phyloP scores from a whole-genome alignment of 345 rosid species.

The Acer negundo region DNA sequence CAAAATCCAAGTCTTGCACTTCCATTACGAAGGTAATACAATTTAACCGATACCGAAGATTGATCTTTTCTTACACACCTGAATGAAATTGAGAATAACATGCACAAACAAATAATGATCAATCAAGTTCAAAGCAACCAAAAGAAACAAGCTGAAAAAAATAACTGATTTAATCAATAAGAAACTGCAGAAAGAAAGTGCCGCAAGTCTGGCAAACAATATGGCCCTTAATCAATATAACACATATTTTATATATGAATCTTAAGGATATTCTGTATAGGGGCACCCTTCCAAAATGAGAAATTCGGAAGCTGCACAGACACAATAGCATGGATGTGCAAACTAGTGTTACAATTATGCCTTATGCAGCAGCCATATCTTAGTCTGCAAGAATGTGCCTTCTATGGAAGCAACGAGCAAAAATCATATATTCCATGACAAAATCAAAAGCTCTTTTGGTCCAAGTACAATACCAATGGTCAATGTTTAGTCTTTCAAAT shows the following conservation, averaged over 20 bases:
- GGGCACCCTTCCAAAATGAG: not conserved
- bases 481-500: not conserved
- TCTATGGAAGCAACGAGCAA: not conserved
- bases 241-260: not conserved
- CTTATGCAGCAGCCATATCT: not conserved
- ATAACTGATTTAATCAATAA: not conserved
- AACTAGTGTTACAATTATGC: not conserved
- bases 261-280: not conserved
- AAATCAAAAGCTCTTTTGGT: not conserved
- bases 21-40: constrained; percentile 90
- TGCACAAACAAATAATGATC: not conserved
- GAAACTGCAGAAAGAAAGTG: not conserved
- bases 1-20: constrained; percentile 97
- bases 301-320: not conserved
- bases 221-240: not conserved
- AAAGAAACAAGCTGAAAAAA: not conserved
- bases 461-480: not conserved
- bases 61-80: constrained; percentile 94
- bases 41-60: constrained; percentile 73
- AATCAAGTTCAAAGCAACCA: constrained; percentile 7
- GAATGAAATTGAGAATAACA: constrained; percentile 18
- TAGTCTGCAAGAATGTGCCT: not conserved
- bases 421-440: not conserved
- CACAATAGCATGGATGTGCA: not conserved
- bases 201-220: not conserved